Base-by-base conservation (phyloP, 768 basidiomycete species). In the Galerina sulciceps region DNA sequence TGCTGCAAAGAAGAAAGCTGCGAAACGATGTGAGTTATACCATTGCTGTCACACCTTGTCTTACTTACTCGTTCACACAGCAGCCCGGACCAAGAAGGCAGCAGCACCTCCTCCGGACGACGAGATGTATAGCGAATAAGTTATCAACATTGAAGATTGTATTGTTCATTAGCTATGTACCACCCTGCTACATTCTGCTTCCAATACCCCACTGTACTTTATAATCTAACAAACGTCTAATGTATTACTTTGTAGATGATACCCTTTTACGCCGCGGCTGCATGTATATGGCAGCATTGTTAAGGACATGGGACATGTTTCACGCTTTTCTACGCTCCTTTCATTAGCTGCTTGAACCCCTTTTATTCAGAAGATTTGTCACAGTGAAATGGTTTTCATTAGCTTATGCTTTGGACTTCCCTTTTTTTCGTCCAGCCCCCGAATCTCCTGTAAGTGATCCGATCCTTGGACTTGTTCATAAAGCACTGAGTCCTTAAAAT, bases 1-100 rank as follows among this genome's bases (percentile, higher is more conserved):
- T 5, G 91, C 92, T 3, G 85, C 81, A 17, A 91, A 86, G 73
- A 92, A 88, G 69, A 77, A 80, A 17, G 89, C 88, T 10, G 82
- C 85, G 18, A 73, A 76, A 58, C 73, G 71, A 71, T 71, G 81
- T 80, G 38, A 67, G 75, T 61, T 5, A 10, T 20, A 11, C 14
- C 37, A 10, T n/a, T 3, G 18, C 17, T 14, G 37, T 42, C 35
- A 20, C 23, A 11, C 3, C 51, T 26, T n/a, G 1, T 38, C 17
- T 22, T 48, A 34, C 40, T 37, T 43, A 42, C 10, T 5, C 31
- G 14, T 53, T 55, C 34, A 31, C 23, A 31, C 38, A 70, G 65
- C 63, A 22, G 57, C 68, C 15, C 61, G 64, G 14, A 51, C 62
- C 13, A 70, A 63, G 46, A 68, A 66, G 50, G 57, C 55, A 36